phyloP scores from a whole-genome alignment of 2,329 filamentous ascomycete genomes.

The Escovopsis weberi region DNA sequence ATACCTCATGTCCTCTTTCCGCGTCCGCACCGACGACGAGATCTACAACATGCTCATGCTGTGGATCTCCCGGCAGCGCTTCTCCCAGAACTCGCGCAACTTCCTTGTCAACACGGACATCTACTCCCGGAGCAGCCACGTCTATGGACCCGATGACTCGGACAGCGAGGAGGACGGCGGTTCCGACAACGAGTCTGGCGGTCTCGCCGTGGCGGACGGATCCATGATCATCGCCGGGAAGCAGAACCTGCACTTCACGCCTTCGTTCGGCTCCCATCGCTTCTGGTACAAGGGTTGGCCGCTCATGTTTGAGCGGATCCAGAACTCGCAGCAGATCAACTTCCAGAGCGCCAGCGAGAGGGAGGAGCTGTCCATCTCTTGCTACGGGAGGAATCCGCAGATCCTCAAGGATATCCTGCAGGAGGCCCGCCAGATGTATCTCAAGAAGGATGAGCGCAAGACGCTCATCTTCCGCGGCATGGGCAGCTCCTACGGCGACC shows the following conservation, averaged over 20 bases:
- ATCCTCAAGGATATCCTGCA: constrained; percentile 47
- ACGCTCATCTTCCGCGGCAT: constrained; percentile 51
- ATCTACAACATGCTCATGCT: constrained; percentile 59
- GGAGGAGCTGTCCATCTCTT: constrained; percentile 46
- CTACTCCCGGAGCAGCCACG: constrained; percentile 35
- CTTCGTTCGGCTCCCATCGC: constrained; percentile 50
- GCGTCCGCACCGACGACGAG: constrained; percentile 55
- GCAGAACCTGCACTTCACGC: constrained; percentile 46
- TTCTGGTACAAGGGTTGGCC: constrained; percentile 51
- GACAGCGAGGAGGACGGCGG: constrained; percentile 32
- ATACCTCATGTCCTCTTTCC: constrained; percentile 50
- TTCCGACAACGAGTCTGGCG: constrained; percentile 14
- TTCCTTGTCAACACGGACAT: constrained; percentile 52
- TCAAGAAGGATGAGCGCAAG: constrained; percentile 44
- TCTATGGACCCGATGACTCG: constrained; percentile 29
- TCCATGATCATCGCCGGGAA: constrained; percentile 19
- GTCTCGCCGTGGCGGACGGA: constrained; percentile 17
- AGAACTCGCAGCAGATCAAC: constrained; percentile 28
- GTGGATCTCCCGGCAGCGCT: constrained; percentile 50
- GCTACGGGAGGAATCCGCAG: constrained; percentile 45
- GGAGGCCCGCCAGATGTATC: constrained; percentile 40
- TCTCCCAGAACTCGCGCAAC: constrained; percentile 42
- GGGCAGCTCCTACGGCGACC: constrained; percentile 25
- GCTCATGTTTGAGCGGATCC: constrained; percentile 40
- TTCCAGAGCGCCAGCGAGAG: constrained; percentile 32